These are phyloP conservation scores for Penicillium sp. DNA, from an alignment of 2,329 filamentous ascomycete genomes.

Conservation along the genomic window DNA sequence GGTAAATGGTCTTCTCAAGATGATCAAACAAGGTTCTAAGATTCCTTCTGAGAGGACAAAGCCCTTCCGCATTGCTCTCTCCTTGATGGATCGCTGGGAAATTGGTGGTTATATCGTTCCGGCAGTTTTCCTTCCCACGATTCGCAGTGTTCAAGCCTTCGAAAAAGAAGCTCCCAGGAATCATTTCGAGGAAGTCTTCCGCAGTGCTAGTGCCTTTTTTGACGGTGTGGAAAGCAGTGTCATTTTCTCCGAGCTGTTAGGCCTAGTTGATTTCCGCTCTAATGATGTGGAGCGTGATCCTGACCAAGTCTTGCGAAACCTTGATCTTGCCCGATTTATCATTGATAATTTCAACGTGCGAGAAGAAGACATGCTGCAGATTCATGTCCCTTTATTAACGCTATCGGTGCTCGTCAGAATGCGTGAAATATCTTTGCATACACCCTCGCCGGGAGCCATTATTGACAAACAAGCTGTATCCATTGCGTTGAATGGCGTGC, in stretches of 20 bases:
- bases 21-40: slow-evolving; percentile 63
- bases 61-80: slow-evolving; percentile 88
- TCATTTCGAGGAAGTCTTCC: slow-evolving; percentile 81
- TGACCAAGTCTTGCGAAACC: slow-evolving; percentile 58
- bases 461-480: slow-evolving; percentile 22
- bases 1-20: slow-evolving; percentile 70
- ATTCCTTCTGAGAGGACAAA: slow-evolving; percentile 70
- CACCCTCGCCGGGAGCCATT: slow-evolving; percentile 8
- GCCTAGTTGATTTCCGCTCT: slow-evolving; percentile 57
- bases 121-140: slow-evolving; percentile 81
- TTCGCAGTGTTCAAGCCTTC: slow-evolving; percentile 77
- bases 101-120: slow-evolving; percentile 88
- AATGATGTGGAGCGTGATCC: slow-evolving; percentile 52
- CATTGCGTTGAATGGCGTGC: slow-evolving; percentile 28
- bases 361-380: slow-evolving; percentile 91
- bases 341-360: slow-evolving; percentile 85
- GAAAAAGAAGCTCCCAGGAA: slow-evolving; percentile 65
- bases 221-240: slow-evolving; percentile 93
- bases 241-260: slow-evolving; percentile 81
- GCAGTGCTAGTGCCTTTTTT: slow-evolving; percentile 94
- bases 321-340: slow-evolving; percentile 78
- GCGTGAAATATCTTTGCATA: slow-evolving; percentile 32
- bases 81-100: slow-evolving; percentile 97
- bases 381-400: slow-evolving; percentile 76
- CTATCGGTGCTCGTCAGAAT: slow-evolving; percentile 61